Percentiles rank a stretch among this genome's conserved stretches.
Conservation (phyloP, 2,329 filamentous ascomycete species). For the Colletotrichum sp. region DNA sequence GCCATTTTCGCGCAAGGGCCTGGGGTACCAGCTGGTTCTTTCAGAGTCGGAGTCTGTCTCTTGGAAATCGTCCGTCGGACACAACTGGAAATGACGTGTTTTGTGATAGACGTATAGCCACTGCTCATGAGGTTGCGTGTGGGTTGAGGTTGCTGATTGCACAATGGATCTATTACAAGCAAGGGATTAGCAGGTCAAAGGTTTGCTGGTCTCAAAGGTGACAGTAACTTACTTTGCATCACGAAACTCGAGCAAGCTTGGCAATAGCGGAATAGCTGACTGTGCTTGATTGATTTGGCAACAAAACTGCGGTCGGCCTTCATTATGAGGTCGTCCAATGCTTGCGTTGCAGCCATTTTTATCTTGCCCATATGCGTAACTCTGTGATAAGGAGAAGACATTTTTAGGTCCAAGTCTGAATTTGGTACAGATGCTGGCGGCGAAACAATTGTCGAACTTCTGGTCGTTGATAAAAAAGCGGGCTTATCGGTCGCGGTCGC, state of each 20-base stretch:
- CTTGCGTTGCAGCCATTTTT: not conserved
- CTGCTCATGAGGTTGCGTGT: not conserved
- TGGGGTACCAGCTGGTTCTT: not conserved
- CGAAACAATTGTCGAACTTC: not conserved
- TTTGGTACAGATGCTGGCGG: not conserved
- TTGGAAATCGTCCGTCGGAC: not conserved
- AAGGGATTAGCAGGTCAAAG: not conserved
- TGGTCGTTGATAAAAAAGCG: not conserved
- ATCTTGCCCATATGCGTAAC: not conserved
- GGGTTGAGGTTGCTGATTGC: not conserved
- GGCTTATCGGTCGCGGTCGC: not conserved
- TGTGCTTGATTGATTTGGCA: not conserved
- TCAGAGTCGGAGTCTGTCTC: not conserved
- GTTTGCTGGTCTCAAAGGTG: not conserved
- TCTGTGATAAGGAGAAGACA: not conserved
- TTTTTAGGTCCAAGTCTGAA: not conserved
- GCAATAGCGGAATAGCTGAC: not conserved
- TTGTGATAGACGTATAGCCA: not conserved
- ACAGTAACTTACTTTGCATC: not conserved
- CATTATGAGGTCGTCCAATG: accelerated
- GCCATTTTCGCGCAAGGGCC: not conserved
- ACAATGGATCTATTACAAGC: not conserved
- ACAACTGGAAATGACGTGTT: not conserved
- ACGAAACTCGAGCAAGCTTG: not conserved
- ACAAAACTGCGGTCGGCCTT: not conserved